phyloP scores from a whole-genome alignment of 208 protist genomes.

The Angomonas desouzai region DNA sequence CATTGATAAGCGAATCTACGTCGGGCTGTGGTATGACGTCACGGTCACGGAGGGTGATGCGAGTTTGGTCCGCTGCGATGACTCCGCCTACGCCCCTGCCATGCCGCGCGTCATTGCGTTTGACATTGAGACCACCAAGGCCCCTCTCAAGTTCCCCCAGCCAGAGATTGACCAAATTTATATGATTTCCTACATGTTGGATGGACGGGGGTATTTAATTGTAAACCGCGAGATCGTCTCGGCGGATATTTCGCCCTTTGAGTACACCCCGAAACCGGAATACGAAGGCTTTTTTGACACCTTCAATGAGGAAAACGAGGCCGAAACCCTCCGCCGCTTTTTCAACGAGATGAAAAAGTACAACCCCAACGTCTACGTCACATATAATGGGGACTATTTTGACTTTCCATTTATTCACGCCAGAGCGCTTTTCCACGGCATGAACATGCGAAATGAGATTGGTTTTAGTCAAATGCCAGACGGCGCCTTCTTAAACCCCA shows the following conservation, averaged over 20 bases:
- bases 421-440: conserved; percentile 76
- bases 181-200: conserved; percentile 99
- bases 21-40: conserved; percentile 97
- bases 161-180: conserved; percentile 97
- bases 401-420: conserved; percentile 99
- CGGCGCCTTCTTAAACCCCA: conserved; percentile 93
- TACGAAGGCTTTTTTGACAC: conserved; percentile 97
- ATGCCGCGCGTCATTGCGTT: conserved; percentile 93
- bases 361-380: conserved; percentile 98
- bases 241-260: conserved; percentile 98
- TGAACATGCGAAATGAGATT: conserved; percentile 88
- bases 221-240: conserved; percentile 98
- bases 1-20: conserved; percentile 95
- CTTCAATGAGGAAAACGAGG: conserved; percentile 97
- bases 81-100: conserved; percentile 86
- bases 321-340: conserved; percentile 90
- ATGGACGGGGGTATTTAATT: conserved; percentile 98
- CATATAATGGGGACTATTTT: conserved; percentile 99
- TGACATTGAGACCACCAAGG: conserved; percentile 99
- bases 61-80: conserved; percentile 68
- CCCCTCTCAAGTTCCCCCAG: conserved; percentile 99
- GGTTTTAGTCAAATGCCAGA: conserved; percentile 78
- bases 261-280: conserved; percentile 99
- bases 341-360: conserved; percentile 96
- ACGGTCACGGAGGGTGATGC: conserved; percentile 65